phyloP scores from a whole-genome alignment of 2,329 filamentous ascomycete species.

The Aspergillus phoenicis region DNA sequence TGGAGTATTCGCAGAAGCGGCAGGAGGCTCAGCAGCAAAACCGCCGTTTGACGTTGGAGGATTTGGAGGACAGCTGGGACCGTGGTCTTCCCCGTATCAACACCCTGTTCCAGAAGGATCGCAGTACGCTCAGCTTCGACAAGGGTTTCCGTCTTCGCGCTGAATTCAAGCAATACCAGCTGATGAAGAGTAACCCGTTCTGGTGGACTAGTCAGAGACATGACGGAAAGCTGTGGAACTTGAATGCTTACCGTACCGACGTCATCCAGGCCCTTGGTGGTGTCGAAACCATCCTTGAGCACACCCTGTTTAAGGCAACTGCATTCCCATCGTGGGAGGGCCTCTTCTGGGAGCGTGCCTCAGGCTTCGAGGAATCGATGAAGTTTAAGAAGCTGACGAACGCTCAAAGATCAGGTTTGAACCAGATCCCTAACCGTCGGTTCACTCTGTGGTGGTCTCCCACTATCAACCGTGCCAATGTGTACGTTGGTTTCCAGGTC shows the following conservation, averaged over 20 bases:
- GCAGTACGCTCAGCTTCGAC: constrained; percentile 95
- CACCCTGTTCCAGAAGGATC: constrained; percentile 97
- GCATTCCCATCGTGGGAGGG: constrained; percentile 98
- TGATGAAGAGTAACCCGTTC: constrained; percentile 99
- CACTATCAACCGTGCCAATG: constrained; percentile 92
- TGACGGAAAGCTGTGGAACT: constrained; percentile 95
- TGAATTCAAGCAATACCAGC: constrained; percentile 97
- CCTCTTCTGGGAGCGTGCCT: constrained; percentile 79
- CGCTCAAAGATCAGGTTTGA: constrained; percentile 92
- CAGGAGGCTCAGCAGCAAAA: constrained; percentile 98
- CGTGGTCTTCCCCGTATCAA: constrained; percentile 97
- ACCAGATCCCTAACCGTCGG: constrained; percentile 97
- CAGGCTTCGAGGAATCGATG: constrained; percentile 67
- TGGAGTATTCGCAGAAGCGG: constrained; percentile 97
- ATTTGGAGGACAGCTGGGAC: constrained; percentile 98
- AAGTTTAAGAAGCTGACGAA: constrained; percentile 99
- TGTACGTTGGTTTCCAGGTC: constrained; percentile 99
- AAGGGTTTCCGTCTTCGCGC: constrained; percentile 95
- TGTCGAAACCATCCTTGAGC: constrained; percentile 97
- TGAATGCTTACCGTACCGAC: constrained; percentile 94
- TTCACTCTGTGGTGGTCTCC: constrained; percentile 98
- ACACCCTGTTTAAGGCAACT: constrained; percentile 94
- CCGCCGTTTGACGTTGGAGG: constrained; percentile 87
- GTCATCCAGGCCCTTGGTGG: constrained; percentile 94
- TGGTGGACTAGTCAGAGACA: constrained; percentile 99